Conservation (phyloP, 2,329 filamentous ascomycete genomes). For the Pyricularia sp. region DNA sequence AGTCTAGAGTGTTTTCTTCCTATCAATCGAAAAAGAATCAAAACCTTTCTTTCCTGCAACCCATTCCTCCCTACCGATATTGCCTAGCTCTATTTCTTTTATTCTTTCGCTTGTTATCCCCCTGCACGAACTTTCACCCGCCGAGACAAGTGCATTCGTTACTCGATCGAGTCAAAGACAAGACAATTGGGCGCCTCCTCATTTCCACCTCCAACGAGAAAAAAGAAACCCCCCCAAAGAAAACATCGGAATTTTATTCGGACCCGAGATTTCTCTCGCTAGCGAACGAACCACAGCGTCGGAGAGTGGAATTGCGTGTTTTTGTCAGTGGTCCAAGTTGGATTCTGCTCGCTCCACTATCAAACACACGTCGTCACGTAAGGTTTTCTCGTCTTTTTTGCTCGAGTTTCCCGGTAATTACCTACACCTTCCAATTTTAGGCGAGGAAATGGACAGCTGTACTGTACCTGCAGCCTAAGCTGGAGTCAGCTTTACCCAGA, state of each 20-base stretch:
- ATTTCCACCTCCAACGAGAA: neutral
- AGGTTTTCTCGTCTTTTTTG: neutral
- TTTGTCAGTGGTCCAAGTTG: neutral
- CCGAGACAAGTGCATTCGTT: neutral
- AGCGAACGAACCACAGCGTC: neutral
- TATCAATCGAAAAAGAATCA: no score
- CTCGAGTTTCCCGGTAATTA: neutral
- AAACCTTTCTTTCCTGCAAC: neutral
- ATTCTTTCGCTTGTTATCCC: constrained; percentile 13
- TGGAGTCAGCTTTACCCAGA: neutral
- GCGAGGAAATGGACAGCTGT: neutral
- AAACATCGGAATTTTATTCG: neutral
- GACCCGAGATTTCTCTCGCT: neutral
- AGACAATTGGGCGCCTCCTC: neutral
- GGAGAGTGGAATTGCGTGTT: neutral
- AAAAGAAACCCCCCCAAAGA: no score
- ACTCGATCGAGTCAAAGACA: neutral
- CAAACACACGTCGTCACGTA: neutral
- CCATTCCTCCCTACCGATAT: neutral
- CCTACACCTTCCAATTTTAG: neutral
- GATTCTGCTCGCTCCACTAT: neutral
- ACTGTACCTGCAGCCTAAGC: neutral
- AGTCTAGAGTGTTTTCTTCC: constrained; percentile 26
- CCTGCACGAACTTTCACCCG: constrained; percentile 10
- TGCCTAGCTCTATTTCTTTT: neutral